Evolutionary conservation across 1,139 yeast species (phyloP), one percentile per base, ranked within the genome.

Genomic region (Pichia sp.): DNA sequence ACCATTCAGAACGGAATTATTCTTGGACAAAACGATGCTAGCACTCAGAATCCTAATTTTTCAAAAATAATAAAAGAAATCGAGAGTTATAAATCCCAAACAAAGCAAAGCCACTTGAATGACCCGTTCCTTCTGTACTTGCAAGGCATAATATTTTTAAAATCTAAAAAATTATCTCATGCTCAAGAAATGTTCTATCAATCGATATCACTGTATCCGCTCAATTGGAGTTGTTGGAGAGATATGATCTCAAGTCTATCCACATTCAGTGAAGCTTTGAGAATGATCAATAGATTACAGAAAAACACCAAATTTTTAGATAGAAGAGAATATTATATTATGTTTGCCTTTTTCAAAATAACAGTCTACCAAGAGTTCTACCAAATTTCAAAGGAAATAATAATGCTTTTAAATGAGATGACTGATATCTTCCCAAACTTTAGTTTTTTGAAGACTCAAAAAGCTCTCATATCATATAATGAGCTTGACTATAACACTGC

Each of bases 221-320:
- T 74, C 61, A 92, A 92, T 57, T 92, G 97, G 97, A 78, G 92
- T 45, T 85, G 95, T 48, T 94, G 97, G 97, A 74, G 75, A 50
- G 97, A 92, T 58, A 68, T 92, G 36, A 68, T 83, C 11, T 69
- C 78, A 3, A 81, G 94, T 43, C 64, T 88, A 26, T 66, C 75
- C 4, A 73, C 80, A 29, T 70, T 79, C 44, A 87, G 83, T 50
- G 86, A 83, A 45, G 84, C 86, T 0, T 49, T 71, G 10, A 60
- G 62, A 5, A 65, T 81, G 28, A 58, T 79, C 4, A 66, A 65
- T 40, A 66, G 67, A 45, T 58, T 79, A 28, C 58, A 62, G 31
- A 61, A 58, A 52, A 65, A 51, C 57, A 62, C 57, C 26, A 53
- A 43, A 44, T 63, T 61, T 40, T 48, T 52, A 40, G 54, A 55